phyloP scores from a whole-genome alignment of 2,329 filamentous ascomycete genomes.

The Verticillium isaacii region DNA sequence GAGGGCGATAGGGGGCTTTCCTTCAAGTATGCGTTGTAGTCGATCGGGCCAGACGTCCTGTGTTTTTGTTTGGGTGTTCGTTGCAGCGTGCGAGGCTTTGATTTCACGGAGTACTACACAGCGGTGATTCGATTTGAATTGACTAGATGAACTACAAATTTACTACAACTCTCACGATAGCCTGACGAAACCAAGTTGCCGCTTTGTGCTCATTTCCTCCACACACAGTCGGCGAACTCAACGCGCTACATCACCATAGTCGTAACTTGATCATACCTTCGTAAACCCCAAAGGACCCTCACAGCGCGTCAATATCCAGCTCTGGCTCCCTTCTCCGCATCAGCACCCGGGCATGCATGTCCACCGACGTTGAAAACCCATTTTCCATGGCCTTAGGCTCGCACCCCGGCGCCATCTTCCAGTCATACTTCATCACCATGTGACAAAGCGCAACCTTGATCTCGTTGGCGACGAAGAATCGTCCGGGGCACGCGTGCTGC shows the following conservation, averaged over 20 bases:
- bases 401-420: constrained; percentile 2
- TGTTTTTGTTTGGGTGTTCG: too few relatives aligned
- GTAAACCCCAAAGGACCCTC: too few relatives aligned
- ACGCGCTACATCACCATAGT: too few relatives aligned
- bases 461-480: constrained; percentile 42
- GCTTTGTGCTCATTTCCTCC: too few relatives aligned
- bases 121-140: too few relatives aligned
- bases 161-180: too few relatives aligned
- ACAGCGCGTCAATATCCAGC: constrained; percentile 6
- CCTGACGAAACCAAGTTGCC: too few relatives aligned
- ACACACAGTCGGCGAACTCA: too few relatives aligned
- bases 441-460: constrained; percentile 26
- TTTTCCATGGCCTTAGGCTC: constrained; percentile 1
- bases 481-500: constrained; percentile 42
- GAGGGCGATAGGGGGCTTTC: constrained; percentile 1
- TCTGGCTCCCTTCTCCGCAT: constrained; percentile 5
- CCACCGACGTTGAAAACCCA: neutral
- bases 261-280: too few relatives aligned
- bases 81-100: too few relatives aligned
- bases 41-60: neutral
- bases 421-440: constrained; percentile 7
- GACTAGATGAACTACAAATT: too few relatives aligned
- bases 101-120: too few relatives aligned
- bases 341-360: constrained; percentile 4
- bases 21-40: constrained; percentile 1